phyloP scores from a whole-genome alignment of 106 monocot genomes.

The Vanilla planifolia region DNA sequence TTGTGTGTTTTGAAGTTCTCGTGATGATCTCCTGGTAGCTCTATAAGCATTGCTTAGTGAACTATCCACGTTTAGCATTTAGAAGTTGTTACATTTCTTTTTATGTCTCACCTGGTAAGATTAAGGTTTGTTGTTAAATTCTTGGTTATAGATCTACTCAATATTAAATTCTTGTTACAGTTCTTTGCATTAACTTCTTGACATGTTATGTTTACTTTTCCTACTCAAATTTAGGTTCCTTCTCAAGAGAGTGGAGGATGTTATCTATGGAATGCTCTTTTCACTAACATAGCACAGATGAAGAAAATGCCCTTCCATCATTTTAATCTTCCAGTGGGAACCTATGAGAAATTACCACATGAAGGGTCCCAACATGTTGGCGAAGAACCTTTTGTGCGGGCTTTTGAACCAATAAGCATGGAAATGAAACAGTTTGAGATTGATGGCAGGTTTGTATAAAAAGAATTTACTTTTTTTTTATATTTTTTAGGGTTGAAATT shows the following conservation, averaged over 20 bases:
- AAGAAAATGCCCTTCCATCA: slow-evolving; percentile 11
- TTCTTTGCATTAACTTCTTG: neutral
- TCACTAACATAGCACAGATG: slow-evolving; percentile 27
- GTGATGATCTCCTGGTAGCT: too few species aligned
- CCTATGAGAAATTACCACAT: slow-evolving; percentile 11
- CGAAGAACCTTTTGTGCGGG: slow-evolving; percentile 20
- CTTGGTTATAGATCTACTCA: too few species aligned
- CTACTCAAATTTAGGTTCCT: slow-evolving; percentile 37
- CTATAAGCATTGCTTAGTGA: too few species aligned
- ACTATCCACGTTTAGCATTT: too few species aligned
- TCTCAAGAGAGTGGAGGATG: slow-evolving; percentile 51
- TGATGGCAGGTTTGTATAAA: slow-evolving; percentile 11
- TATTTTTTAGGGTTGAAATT: slow-evolving; percentile 3
- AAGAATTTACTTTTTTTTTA: neutral
- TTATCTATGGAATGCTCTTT: slow-evolving; percentile 62
- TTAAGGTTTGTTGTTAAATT: too few species aligned
- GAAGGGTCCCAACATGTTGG: slow-evolving; percentile 10
- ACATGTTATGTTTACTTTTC: neutral
- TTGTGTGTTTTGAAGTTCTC: too few species aligned
- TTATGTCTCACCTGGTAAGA: too few species aligned
- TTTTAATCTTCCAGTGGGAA: slow-evolving; percentile 14
- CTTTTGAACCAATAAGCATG: slow-evolving; percentile 24
- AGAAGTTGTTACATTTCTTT: too few species aligned
- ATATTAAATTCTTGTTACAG: too few species aligned
- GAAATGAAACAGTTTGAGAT: slow-evolving; percentile 26